Evolutionary conservation across 148 eudicot genomes (phyloP).

Genomic region (Rhododendron mucronatum): DNA sequence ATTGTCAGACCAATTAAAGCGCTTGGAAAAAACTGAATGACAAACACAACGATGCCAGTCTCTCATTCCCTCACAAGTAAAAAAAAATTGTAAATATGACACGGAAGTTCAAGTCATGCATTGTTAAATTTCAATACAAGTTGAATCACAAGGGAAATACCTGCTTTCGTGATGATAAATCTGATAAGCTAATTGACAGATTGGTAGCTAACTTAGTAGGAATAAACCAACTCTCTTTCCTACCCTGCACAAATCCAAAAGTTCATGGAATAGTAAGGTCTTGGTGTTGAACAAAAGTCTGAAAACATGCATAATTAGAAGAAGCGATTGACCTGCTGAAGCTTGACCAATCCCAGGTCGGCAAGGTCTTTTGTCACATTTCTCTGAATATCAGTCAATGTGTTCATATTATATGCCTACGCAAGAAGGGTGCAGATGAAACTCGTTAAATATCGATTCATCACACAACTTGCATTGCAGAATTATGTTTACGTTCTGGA

Average conservation of each 20-base stretch:
- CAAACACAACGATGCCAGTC: background rate
- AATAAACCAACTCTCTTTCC: conserved; percentile 94
- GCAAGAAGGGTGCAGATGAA: conserved; percentile 10
- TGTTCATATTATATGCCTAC: conserved; percentile 77
- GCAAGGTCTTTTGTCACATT: conserved; percentile 74
- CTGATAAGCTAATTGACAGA: conserved; percentile 86
- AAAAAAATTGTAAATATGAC: background rate
- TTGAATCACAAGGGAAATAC: conserved; percentile 25
- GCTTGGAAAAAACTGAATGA: background rate
- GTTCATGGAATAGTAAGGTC: background rate
- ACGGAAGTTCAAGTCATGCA: background rate
- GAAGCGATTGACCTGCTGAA: conserved; percentile 68
- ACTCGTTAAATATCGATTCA: background rate
- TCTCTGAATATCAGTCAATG: conserved; percentile 71
- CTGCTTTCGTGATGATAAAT: conserved; percentile 79
- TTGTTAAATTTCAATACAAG: background rate
- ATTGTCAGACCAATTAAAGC: background rate
- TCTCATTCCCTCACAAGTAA: background rate
- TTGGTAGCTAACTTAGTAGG: conserved; percentile 91
- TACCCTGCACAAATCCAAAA: conserved; percentile 53
- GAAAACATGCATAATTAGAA: background rate
- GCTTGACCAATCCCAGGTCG: conserved; percentile 87
- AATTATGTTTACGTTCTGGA: background rate
- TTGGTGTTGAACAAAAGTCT: background rate
- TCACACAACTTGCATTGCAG: background rate